Evolutionary conservation across 2,329 filamentous ascomycete species (phyloP).

Genomic region (Fusarium sp.): DNA sequence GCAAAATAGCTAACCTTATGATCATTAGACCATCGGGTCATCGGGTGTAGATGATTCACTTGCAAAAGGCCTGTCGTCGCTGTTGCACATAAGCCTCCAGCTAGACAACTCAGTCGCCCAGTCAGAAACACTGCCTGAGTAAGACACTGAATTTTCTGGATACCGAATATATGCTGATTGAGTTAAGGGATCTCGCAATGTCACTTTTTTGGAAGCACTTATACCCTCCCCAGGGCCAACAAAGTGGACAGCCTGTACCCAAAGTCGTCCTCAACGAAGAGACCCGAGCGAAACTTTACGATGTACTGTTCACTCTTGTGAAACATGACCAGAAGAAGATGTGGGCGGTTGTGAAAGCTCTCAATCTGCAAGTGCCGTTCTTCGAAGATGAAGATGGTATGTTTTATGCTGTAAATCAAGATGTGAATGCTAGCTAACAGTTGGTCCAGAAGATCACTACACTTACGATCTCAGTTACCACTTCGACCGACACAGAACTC

Average conservation of each 20-base stretch:
- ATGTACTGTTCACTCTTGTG: slow-evolving; percentile 69
- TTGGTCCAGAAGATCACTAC: slow-evolving; percentile 61
- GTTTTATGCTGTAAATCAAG: slow-evolving; percentile 39
- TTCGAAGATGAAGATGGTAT: slow-evolving; percentile 55
- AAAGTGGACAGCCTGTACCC: slow-evolving; percentile 50
- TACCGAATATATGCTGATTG: slow-evolving; percentile 9
- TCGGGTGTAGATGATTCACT: slow-evolving; percentile 46
- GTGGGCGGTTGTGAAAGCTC: slow-evolving; percentile 60
- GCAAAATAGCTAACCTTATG: slow-evolving; percentile 6
- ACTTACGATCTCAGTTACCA: slow-evolving; percentile 70
- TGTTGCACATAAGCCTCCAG: slow-evolving; percentile 51
- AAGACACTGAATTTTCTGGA: slow-evolving; percentile 9
- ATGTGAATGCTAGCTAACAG: slow-evolving; percentile 31
- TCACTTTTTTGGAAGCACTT: slow-evolving; percentile 73
- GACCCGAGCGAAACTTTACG: slow-evolving; percentile 71
- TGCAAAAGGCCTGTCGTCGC: slow-evolving; percentile 48
- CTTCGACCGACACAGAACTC: slow-evolving; percentile 74
- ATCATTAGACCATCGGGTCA: slow-evolving; percentile 46
- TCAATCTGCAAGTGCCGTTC: slow-evolving; percentile 53
- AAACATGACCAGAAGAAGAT: slow-evolving; percentile 65
- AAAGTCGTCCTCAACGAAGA: slow-evolving; percentile 63
- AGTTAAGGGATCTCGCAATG: slow-evolving; percentile 47
- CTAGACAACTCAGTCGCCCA: slow-evolving; percentile 44
- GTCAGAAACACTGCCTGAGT: slow-evolving; percentile 47
- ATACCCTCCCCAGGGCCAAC: slow-evolving; percentile 67